phyloP scores from a whole-genome alignment of 148 eudicot species.

The Beta vulgaris region DNA sequence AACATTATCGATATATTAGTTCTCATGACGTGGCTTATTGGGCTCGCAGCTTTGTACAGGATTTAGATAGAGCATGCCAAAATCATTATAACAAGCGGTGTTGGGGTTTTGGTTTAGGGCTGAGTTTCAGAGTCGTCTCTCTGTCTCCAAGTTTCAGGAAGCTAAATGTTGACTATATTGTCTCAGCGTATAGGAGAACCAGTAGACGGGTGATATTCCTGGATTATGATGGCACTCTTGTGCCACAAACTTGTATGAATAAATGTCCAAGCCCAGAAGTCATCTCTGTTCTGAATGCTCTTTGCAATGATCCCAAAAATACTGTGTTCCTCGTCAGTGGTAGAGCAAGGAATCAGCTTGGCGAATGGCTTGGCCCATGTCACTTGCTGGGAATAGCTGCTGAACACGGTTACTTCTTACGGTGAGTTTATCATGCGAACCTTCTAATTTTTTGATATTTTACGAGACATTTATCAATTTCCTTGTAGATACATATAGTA shows the following conservation, averaged over 20 bases:
- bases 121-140: conserved; percentile 79
- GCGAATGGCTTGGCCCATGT: conserved; percentile 74
- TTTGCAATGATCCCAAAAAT: conserved; percentile 63
- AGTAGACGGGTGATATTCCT: conserved; percentile 66
- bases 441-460: neutral
- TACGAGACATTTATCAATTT: neutral
- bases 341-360: conserved; percentile 51
- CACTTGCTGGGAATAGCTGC: conserved; percentile 62
- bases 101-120: conserved; percentile 91
- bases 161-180: conserved; percentile 62
- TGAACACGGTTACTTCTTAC: conserved; percentile 73
- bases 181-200: conserved; percentile 63
- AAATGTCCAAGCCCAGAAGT: conserved; percentile 57
- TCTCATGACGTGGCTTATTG: conserved; percentile 92
- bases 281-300: conserved; percentile 40
- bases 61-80: conserved; percentile 77
- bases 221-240: conserved; percentile 78
- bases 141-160: conserved; percentile 83
- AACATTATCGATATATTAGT: conserved; percentile 77
- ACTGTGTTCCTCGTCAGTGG: conserved; percentile 72
- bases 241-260: conserved; percentile 50
- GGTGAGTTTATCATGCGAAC: conserved; percentile 29
- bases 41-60: conserved; percentile 83
- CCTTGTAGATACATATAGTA: neutral
- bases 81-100: conserved; percentile 74